phyloP scores from a whole-genome alignment of 2,329 filamentous ascomycete species.

The Arachnomyces sp. region DNA sequence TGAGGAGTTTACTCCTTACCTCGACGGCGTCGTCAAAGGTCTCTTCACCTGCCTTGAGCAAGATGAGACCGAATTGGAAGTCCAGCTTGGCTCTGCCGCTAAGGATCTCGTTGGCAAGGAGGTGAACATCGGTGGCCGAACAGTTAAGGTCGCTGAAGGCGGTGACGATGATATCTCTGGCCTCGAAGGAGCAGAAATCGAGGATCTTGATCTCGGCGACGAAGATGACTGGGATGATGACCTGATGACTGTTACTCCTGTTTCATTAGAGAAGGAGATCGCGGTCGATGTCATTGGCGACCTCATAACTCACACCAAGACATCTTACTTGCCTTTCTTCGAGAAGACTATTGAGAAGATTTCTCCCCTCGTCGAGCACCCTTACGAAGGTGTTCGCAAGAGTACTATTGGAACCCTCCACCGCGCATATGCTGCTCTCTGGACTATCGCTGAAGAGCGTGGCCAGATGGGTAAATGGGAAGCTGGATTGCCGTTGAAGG shows the following conservation, averaged over 20 bases:
- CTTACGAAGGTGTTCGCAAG: constrained; percentile 89
- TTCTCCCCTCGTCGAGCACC: constrained; percentile 73
- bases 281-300: constrained; percentile 92
- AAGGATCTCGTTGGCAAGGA: constrained; percentile 67
- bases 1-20: constrained; percentile 46
- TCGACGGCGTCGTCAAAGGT: constrained; percentile 39
- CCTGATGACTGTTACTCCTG: constrained; percentile 72
- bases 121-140: constrained; percentile 71
- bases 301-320: constrained; percentile 77
- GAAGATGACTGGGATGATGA: constrained; percentile 73
- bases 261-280: constrained; percentile 95
- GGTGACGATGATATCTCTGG: constrained; percentile 48
- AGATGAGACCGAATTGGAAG: constrained; percentile 74
- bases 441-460: constrained; percentile 74
- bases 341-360: constrained; percentile 80
- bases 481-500: constrained; percentile 74
- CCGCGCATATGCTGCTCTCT: constrained; percentile 87
- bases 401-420: constrained; percentile 84
- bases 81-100: constrained; percentile 65
- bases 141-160: constrained; percentile 66
- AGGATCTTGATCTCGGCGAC: constrained; percentile 62
- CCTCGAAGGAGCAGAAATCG: constrained; percentile 52
- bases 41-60: constrained; percentile 80
- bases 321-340: constrained; percentile 72
- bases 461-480: constrained; percentile 75